Conservation (phyloP, 83 land plant genomes). For the Picea mariana region DNA sequence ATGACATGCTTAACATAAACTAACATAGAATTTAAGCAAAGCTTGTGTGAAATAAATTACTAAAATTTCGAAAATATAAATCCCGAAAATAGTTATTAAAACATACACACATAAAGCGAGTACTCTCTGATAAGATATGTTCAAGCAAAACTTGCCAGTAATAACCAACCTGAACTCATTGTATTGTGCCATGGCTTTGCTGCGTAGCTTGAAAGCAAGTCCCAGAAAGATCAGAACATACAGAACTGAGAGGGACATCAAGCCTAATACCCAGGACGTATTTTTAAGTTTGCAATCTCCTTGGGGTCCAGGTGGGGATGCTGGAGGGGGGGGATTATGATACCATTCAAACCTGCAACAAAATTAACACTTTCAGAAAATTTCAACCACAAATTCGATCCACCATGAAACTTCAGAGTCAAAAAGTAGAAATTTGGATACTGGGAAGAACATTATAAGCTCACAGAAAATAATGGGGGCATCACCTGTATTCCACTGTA, state of each 20-base stretch:
- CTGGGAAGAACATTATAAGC: not conserved
- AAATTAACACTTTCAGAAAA: not conserved
- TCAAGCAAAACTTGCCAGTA: not conserved
- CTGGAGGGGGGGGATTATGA: no score
- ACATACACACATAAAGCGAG: not conserved
- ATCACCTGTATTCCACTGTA: not conserved
- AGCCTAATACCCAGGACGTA: constrained; percentile 5
- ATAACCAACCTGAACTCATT: constrained; percentile 33
- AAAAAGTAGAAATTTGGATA: not conserved
- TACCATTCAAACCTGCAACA: not conserved
- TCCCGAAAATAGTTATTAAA: not conserved
- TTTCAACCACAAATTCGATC: no score
- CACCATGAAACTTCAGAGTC: not conserved
- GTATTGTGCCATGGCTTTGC: constrained; percentile 24
- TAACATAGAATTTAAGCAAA: not conserved
- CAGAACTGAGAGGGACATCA: constrained; percentile 10
- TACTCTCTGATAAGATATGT: not conserved
- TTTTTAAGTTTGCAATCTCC: constrained; percentile 13
- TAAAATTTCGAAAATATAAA: not conserved
- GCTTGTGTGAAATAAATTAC: not conserved
- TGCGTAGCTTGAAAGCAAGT: constrained; percentile 26
- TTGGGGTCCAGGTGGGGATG: not conserved
- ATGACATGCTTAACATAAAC: not conserved
- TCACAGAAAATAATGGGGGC: not conserved
- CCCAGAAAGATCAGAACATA: constrained; percentile 24